phyloP scores from a whole-genome alignment of 2,329 filamentous ascomycete species.

The Aspergillus spinulosporus region DNA sequence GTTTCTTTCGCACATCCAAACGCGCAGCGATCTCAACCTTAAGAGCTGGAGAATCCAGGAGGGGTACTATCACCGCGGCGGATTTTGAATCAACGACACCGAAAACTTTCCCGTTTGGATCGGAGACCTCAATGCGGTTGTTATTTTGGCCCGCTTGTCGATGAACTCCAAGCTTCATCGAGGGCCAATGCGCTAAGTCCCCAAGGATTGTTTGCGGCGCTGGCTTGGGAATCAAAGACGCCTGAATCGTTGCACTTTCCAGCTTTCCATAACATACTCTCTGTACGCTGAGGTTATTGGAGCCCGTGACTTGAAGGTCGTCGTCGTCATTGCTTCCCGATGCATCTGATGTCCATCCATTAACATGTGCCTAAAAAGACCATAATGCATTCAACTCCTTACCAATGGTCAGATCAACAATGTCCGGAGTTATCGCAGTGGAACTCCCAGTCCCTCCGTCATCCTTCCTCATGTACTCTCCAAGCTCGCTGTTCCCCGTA shows the following conservation, averaged over 20 bases:
- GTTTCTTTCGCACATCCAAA: constrained; percentile 66
- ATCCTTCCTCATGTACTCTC: constrained; percentile 67
- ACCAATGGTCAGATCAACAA: constrained; percentile 50
- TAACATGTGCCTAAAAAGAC: constrained; percentile 17
- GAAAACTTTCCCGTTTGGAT: constrained; percentile 70
- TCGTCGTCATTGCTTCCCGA: constrained; percentile 34
- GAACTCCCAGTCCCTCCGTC: constrained; percentile 48
- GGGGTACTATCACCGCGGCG: constrained; percentile 65
- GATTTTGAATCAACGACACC: constrained; percentile 71
- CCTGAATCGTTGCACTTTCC: constrained; percentile 66
- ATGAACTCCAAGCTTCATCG: constrained; percentile 70
- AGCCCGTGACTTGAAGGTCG: constrained; percentile 47
- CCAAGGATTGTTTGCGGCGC: constrained; percentile 58
- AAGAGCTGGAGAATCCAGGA: constrained; percentile 67
- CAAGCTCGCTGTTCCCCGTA: constrained; percentile 58
- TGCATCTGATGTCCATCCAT: constrained; percentile 23
- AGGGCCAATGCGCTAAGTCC: constrained; percentile 61
- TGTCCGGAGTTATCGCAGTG: constrained; percentile 52
- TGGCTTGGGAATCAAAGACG: constrained; percentile 68
- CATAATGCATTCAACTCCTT: constrained; percentile 7
- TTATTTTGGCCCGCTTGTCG: constrained; percentile 58
- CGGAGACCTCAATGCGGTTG: constrained; percentile 67
- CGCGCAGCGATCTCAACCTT: constrained; percentile 71
- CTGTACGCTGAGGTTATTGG: constrained; percentile 63
- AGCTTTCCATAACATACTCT: constrained; percentile 81